A percentile compares a stretch with the other conserved stretches of the same genome.
phyloP scores from a whole-genome alignment of 495 filamentous ascomycete species.

The Annulohypoxylon moriforme region DNA sequence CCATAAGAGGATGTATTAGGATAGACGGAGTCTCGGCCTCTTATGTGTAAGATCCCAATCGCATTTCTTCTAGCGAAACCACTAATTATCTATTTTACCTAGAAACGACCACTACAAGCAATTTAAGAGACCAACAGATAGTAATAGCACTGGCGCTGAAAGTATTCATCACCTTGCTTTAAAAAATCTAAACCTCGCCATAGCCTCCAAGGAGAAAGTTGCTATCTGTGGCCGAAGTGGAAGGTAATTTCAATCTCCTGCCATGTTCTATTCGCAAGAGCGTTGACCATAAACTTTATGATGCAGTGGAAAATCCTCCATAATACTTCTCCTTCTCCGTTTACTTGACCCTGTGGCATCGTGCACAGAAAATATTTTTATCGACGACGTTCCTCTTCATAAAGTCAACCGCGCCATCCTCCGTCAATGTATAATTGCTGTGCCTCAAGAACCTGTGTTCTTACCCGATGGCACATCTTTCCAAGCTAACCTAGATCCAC shows the following conservation, averaged over 20 bases:
- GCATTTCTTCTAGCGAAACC: too few relatives aligned
- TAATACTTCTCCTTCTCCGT: constrained; percentile 55
- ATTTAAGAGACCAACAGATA: neutral
- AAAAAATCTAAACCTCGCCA: constrained; percentile 42
- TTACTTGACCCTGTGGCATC: constrained; percentile 42
- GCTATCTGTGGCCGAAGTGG: constrained; percentile 38
- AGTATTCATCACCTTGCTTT: constrained; percentile 31
- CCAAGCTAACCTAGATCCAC: constrained; percentile 58
- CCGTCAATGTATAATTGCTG: constrained; percentile 48
- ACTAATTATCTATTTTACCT: constrained; percentile 9
- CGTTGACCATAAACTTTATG: neutral
- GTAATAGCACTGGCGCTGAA: neutral
- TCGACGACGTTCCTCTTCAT: constrained; percentile 59
- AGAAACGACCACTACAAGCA: neutral
- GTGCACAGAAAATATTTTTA: constrained; percentile 49
- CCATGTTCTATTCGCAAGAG: neutral
- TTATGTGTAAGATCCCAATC: constrained; percentile 37
- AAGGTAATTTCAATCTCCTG: constrained; percentile 15
- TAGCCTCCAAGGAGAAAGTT: constrained; percentile 41
- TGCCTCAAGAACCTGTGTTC: constrained; percentile 71
- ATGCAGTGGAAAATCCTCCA: constrained; percentile 55
- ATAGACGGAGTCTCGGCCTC: constrained; percentile 48
- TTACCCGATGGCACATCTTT: constrained; percentile 60
- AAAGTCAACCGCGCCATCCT: constrained; percentile 29
- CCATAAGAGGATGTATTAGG: constrained; percentile 39